These are phyloP conservation scores for Podospora sp. DNA, from an alignment of 495 filamentous ascomycete species.

Conservation along the genomic window DNA sequence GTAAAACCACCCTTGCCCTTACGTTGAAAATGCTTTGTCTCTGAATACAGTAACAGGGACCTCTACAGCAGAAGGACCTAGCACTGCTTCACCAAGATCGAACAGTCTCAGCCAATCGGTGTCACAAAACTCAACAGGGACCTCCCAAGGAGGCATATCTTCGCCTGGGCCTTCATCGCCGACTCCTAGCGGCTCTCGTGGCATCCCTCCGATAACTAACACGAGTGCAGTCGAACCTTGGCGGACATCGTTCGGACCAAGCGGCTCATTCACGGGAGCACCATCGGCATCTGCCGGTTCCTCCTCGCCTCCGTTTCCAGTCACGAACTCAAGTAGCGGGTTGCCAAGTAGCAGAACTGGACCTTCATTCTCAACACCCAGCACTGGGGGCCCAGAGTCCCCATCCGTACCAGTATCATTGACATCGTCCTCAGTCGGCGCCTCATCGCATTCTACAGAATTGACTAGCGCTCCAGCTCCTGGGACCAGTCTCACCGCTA, in stretches of 20 bases:
- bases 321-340: conserved; percentile 16
- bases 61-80: neutral
- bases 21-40: neutral
- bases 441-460: neutral
- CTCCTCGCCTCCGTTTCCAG: conserved; percentile 21
- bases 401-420: neutral
- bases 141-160: neutral
- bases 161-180: neutral
- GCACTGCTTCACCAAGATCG: neutral
- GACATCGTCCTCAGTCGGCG: neutral
- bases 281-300: no score
- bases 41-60: neutral
- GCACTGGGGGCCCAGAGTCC: neutral
- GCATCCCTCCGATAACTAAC: neutral
- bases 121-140: neutral
- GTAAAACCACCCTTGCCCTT: neutral
- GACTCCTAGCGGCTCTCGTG: neutral
- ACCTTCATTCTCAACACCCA: neutral
- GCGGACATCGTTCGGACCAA: neutral
- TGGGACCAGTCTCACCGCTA: neutral
- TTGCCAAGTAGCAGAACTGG: neutral
- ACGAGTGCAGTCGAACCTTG: neutral
- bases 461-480: neutral
- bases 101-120: neutral
- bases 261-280: neutral